Evolutionary conservation across 2,329 filamentous ascomycete species (phyloP), one percentile per base, ranked within the genome.

Genomic region (Aureobasidium sp.): DNA sequence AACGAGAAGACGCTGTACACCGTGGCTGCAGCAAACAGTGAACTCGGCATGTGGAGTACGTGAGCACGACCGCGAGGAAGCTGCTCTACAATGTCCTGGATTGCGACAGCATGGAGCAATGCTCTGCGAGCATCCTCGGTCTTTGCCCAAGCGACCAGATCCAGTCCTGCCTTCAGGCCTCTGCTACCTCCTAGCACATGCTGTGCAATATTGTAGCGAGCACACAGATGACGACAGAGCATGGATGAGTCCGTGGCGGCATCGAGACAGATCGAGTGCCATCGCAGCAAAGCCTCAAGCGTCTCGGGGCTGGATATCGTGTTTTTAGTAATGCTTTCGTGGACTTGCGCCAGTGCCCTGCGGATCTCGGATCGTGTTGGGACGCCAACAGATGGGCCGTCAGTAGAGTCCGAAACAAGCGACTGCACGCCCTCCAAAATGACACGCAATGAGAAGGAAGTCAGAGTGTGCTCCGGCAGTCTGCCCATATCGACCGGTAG

Each of bases 41-140:
- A 76, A 56, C 71, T 75, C 1, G 77, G 77, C 71, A 79, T 78
- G 64, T 78, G 75, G 12, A 78, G 74, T 0, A 75, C 76, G 64
- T 79, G 77, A 2, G 77, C 76, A 12, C 77, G 71, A 2, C 77
- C 77, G 27, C 76, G 68, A 1, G 77, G 77, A 8, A 79, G 65
- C 63, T 78, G 73, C 61, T 79, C 77, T 12, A 79, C 69, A 13
- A 79, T 78, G 41, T 78, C 75, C 63, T 79, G 77, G 20, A 79
- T 79, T 0, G 76, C 75, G 41, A 77, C 72, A 2, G 77, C 76
- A 44, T 79, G 77, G 10, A 79, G 65, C 5, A 79, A 66, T 3
- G 76, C 74, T 36, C 73, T 70, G 4, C 75, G 72, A 6, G 76
- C 77, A 59, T 78, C 72, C 41, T 74, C 70, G 0, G 72, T 75